These are phyloP conservation scores for Tulasnella sp. DNA, from an alignment of 768 basidiomycete genomes.

Conservation along the genomic window DNA sequence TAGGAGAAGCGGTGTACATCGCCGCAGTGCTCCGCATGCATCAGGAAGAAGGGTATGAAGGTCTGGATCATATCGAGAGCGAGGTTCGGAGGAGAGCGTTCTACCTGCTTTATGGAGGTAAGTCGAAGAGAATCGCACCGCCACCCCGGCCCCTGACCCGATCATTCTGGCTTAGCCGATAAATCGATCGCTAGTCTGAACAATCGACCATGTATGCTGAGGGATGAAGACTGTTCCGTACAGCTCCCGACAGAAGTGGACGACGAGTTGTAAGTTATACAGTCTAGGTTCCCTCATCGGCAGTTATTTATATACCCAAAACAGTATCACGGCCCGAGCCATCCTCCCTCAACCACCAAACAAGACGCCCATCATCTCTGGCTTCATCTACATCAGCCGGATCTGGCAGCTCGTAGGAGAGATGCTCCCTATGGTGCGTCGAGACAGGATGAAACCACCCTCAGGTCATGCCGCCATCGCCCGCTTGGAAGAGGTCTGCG, in stretches of 20 bases:
- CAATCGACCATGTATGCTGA: constrained; percentile 74
- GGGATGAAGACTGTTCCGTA: constrained; percentile 83
- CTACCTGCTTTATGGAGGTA: constrained; percentile 84
- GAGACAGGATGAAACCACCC: constrained; percentile 76
- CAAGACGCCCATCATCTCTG: constrained; percentile 73
- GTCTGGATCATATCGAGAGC: constrained; percentile 75
- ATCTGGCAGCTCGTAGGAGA: constrained; percentile 82
- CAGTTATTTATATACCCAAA: too few relatives aligned
- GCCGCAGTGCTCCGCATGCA: constrained; percentile 75
- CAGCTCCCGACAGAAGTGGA: constrained; percentile 82
- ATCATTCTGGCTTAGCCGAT: constrained; percentile 46
- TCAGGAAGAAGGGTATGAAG: constrained; percentile 73
- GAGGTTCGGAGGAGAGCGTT: constrained; percentile 78
- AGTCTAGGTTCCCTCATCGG: too few relatives aligned
- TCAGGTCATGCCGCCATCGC: constrained; percentile 78
- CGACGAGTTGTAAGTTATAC: constrained; percentile 66
- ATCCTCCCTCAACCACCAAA: constrained; percentile 79
- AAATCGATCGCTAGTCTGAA: constrained; percentile 81
- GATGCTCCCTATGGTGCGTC: constrained; percentile 74
- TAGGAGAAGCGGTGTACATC: constrained; percentile 80
- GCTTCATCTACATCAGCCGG: constrained; percentile 76
- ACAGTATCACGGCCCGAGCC: constrained; percentile 72
- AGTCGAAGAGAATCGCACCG: constrained; percentile 22
- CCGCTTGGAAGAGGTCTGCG: constrained; percentile 72
- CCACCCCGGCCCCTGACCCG: too few relatives aligned